These are phyloP conservation scores for Aspergillus versicolor DNA, from an alignment of 2,329 filamentous ascomycete species.

Conservation along the genomic window DNA sequence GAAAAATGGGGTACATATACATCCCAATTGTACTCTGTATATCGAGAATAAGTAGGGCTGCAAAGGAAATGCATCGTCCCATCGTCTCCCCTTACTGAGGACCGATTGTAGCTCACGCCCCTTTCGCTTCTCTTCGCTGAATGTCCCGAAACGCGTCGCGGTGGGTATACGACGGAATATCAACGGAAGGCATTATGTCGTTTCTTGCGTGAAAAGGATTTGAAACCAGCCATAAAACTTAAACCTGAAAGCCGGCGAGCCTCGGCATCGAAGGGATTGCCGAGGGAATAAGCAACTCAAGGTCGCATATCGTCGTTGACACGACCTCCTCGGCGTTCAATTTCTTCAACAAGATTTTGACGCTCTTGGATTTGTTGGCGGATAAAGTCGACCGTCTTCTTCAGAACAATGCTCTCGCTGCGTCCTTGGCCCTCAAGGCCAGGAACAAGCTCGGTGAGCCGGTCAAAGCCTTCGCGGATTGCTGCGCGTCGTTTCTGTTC, in stretches of 20 bases:
- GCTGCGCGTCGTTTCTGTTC: slow-evolving; percentile 66
- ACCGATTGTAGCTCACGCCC: not conserved
- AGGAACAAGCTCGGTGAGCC: slow-evolving; percentile 75
- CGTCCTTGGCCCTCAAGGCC: slow-evolving; percentile 79
- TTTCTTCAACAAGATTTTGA: slow-evolving; percentile 56
- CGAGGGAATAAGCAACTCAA: slow-evolving; percentile 1
- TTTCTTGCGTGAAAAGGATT: not conserved
- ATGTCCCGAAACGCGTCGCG: not conserved
- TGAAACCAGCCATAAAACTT: slow-evolving; percentile 7
- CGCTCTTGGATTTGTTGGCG: slow-evolving; percentile 60
- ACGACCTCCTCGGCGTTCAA: slow-evolving; percentile 59
- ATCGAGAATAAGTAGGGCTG: not conserved
- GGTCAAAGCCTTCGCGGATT: slow-evolving; percentile 81
- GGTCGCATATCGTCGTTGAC: slow-evolving; percentile 46
- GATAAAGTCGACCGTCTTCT: slow-evolving; percentile 67
- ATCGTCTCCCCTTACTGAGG: not conserved
- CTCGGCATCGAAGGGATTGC: slow-evolving; percentile 1
- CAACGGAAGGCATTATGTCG: not conserved
- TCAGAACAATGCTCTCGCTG: slow-evolving; percentile 81
- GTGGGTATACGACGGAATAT: not conserved
- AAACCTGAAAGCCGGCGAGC: slow-evolving; percentile 2
- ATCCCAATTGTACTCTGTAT: not conserved
- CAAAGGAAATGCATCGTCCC: not conserved
- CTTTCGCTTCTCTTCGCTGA: not conserved
- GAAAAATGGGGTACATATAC: not conserved